A percentile compares a stretch with the other conserved stretches of the same genome.
phyloP scores from a whole-genome alignment of 352 stramenopile species.

The Labyrinthula sp. region DNA sequence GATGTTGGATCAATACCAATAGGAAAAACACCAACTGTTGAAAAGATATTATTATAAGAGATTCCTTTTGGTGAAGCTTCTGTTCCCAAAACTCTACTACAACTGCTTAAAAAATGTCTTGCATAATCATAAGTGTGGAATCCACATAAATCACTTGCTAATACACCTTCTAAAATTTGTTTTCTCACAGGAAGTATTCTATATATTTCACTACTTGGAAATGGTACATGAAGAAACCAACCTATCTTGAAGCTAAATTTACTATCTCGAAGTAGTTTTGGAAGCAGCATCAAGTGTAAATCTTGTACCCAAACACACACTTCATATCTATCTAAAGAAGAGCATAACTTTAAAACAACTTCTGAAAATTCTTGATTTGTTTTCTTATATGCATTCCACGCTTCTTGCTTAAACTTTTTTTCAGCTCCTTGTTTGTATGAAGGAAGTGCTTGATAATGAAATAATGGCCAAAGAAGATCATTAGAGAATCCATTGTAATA shows the following conservation, averaged over 20 bases:
- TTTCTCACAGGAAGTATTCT: conserved; percentile 67
- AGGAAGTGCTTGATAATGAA: conserved; percentile 32
- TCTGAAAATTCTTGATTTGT: too few relatives aligned
- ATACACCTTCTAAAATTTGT: conserved; percentile 60
- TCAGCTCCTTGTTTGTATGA: too few relatives aligned
- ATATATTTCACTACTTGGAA: conserved; percentile 94
- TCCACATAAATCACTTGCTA: conserved; percentile 64
- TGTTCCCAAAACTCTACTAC: conserved; percentile 70
- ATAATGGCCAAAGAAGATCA: conserved; percentile 30
- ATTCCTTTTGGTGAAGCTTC: conserved; percentile 61
- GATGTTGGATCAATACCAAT: conserved; percentile 87
- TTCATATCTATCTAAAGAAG: conserved; percentile 46
- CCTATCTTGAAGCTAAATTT: conserved; percentile 65
- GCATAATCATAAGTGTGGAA: conserved; percentile 81
- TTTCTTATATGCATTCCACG: too few relatives aligned
- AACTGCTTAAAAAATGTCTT: conserved; percentile 66
- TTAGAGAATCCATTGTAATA: conserved; percentile 26
- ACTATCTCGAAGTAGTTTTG: conserved; percentile 71
- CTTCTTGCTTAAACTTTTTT: too few relatives aligned
- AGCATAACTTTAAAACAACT: too few relatives aligned
- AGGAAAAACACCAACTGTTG: conserved; percentile 79
- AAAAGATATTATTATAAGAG: conserved; percentile 79
- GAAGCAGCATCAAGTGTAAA: conserved; percentile 86
- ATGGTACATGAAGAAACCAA: conserved; percentile 94
- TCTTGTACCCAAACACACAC: conserved; percentile 86